These are phyloP conservation scores for Colletotrichum sp. DNA, from an alignment of 2,329 filamentous ascomycete genomes.

Conservation along the genomic window DNA sequence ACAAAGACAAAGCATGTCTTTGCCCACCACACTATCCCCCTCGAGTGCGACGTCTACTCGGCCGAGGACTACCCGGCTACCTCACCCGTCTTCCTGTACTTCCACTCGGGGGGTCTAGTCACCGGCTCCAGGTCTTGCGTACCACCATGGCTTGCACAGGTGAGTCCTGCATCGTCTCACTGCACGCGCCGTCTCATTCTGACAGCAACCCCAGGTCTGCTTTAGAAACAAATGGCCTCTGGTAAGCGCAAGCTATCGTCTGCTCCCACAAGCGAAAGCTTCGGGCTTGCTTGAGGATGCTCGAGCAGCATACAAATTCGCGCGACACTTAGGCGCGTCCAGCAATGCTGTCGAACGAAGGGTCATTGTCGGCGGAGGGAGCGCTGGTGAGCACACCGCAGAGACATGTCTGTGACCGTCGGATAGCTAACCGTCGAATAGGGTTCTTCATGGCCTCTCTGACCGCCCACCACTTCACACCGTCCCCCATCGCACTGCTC, in stretches of 20 bases:
- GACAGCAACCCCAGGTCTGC: slow-evolving; percentile 27
- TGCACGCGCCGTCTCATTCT: not conserved
- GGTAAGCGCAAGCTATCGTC: slow-evolving; percentile 38
- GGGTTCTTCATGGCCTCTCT: slow-evolving; percentile 36
- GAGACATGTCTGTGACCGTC: not conserved
- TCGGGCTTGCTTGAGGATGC: slow-evolving; percentile 34
- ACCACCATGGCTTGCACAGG: slow-evolving; percentile 41
- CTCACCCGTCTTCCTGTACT: slow-evolving; percentile 38
- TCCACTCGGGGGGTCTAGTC: slow-evolving; percentile 39
- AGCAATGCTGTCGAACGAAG: slow-evolving; percentile 15
- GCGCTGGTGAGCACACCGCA: slow-evolving; percentile 30
- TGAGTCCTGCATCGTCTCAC: slow-evolving; percentile 1
- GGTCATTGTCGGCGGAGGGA: slow-evolving; percentile 37
- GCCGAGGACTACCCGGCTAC: slow-evolving; percentile 24
- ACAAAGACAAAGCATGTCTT: slow-evolving; percentile 31
- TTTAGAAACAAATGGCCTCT: slow-evolving; percentile 35
- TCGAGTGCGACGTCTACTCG: slow-evolving; percentile 40
- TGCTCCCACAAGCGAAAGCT: slow-evolving; percentile 35
- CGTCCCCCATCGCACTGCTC: slow-evolving; percentile 35
- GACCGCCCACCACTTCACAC: slow-evolving; percentile 31
- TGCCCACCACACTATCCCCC: slow-evolving; percentile 33
- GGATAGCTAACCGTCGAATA: slow-evolving; percentile 2
- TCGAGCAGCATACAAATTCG: slow-evolving; percentile 35
- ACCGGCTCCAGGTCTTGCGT: slow-evolving; percentile 34
- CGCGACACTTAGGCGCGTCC: slow-evolving; percentile 24